These are phyloP conservation scores for Pelargonium cotyledonis DNA, from an alignment of 441 rosid genomes.

Conservation along the genomic window DNA sequence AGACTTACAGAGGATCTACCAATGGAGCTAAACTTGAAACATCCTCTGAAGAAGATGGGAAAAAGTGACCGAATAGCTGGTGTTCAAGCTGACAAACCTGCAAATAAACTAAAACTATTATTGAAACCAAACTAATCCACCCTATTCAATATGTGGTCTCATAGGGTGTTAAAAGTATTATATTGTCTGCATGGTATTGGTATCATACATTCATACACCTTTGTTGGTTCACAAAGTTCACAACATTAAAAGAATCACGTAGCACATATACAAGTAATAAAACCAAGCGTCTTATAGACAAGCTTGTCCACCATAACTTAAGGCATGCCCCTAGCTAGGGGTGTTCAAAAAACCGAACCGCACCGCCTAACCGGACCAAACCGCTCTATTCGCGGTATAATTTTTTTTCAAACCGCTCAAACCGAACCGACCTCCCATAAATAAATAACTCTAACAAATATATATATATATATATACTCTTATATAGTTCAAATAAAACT, in stretches of 20 bases:
- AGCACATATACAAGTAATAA: neutral
- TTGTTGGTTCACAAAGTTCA: neutral
- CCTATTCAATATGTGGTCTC: neutral
- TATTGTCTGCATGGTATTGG: constrained; percentile 2
- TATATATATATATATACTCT: too few species aligned
- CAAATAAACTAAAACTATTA: constrained; percentile 3
- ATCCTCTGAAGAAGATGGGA: constrained; percentile 83
- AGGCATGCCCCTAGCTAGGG: constrained; percentile 2
- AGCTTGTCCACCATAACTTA: neutral
- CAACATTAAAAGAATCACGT: neutral
- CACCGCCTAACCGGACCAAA: too few species aligned
- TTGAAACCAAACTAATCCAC: neutral
- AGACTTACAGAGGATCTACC: constrained; percentile 84
- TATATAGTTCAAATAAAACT: too few species aligned
- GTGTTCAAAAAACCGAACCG: too few species aligned
- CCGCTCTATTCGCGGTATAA: too few species aligned
- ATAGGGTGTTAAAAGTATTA: neutral
- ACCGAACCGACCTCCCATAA: too few species aligned
- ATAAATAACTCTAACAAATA: too few species aligned
- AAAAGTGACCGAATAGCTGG: constrained; percentile 92
- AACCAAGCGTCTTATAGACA: neutral
- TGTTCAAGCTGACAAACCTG: constrained; percentile 98
- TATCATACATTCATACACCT: neutral
- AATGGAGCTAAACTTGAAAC: constrained; percentile 85
- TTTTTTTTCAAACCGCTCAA: too few species aligned